Conservation (phyloP, 2,329 filamentous ascomycete species). For the Fusarium sororula region DNA sequence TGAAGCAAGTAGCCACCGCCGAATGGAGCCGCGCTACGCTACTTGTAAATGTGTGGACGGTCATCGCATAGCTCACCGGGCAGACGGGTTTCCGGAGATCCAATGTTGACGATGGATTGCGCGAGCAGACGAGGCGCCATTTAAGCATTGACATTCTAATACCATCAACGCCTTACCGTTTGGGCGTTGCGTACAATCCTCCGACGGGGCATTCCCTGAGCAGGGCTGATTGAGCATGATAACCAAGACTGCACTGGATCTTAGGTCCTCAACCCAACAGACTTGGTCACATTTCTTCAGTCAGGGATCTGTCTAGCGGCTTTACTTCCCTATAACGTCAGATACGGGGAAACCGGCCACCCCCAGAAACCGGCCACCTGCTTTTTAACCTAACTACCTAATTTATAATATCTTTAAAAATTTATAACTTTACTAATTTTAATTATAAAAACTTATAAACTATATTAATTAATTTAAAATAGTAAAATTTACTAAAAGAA, state of each 20-base stretch:
- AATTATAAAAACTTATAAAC: too few relatives aligned
- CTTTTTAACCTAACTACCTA: too few relatives aligned
- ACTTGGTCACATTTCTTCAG: not conserved
- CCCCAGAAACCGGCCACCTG: too few relatives aligned
- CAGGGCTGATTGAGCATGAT: not conserved
- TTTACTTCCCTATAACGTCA: slow-evolving; percentile 1
- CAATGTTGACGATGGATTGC: not conserved
- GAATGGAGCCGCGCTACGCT: slow-evolving; percentile 17
- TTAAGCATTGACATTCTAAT: slow-evolving; percentile 19
- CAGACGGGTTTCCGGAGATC: not conserved
- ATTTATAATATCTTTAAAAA: too few relatives aligned
- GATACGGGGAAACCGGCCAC: too few relatives aligned
- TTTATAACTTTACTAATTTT: too few relatives aligned
- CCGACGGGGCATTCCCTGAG: slow-evolving; percentile 3
- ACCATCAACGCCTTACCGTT: slow-evolving; percentile 33
- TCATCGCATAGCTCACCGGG: not conserved
- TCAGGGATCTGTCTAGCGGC: slow-evolving; percentile 3
- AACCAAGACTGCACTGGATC: not conserved
- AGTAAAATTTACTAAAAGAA: too few relatives aligned
- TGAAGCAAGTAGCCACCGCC: slow-evolving; percentile 25
- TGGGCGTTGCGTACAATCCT: not conserved
- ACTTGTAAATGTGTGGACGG: not conserved
- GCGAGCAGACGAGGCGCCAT: slow-evolving; percentile 1
- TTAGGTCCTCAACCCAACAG: not conserved
- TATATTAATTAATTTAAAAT: too few relatives aligned